Evolutionary conservation across 305 asterid genomes (phyloP).

Genomic region (Fraxinus ornus): DNA sequence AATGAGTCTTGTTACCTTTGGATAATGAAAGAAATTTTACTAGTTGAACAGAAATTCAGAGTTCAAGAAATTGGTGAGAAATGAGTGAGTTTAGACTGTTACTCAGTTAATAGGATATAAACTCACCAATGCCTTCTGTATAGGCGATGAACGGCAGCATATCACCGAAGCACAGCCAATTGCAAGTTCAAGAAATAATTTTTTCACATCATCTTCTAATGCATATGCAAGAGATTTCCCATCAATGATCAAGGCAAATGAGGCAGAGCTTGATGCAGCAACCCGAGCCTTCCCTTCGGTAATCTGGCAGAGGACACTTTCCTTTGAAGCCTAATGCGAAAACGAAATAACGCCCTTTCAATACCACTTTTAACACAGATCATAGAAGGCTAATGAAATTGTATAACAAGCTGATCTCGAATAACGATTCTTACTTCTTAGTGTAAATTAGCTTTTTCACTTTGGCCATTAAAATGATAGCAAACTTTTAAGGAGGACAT

Average conservation of each 20-base stretch:
- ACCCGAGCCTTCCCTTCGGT: conserved; percentile 63
- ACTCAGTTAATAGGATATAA: not conserved
- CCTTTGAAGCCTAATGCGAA: conserved; percentile 60
- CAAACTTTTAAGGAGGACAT: not conserved
- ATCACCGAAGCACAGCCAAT: conserved; percentile 86
- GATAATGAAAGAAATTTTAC: conserved; percentile 16
- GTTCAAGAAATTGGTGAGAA: not conserved
- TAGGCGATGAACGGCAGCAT: conserved; percentile 97
- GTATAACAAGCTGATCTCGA: not conserved
- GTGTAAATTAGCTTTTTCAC: not conserved
- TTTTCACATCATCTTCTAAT: conserved; percentile 57
- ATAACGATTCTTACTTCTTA: not conserved
- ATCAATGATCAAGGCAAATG: conserved; percentile 90
- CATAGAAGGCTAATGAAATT: not conserved
- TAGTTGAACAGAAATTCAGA: conserved; percentile 5
- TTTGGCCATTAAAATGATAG: not conserved
- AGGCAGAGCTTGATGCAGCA: conserved; percentile 46
- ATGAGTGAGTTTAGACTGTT: not conserved
- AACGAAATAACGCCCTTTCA: conserved; percentile 15
- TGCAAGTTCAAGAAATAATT: conserved; percentile 75
- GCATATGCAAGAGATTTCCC: conserved; percentile 97
- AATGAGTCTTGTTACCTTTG: conserved; percentile 89
- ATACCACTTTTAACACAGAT: not conserved
- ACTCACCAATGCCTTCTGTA: conserved; percentile 93
- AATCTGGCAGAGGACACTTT: conserved; percentile 60